Evolutionary conservation across 2,329 filamentous ascomycete genomes (phyloP).

Genomic region (Stachybotrys echinatus): DNA sequence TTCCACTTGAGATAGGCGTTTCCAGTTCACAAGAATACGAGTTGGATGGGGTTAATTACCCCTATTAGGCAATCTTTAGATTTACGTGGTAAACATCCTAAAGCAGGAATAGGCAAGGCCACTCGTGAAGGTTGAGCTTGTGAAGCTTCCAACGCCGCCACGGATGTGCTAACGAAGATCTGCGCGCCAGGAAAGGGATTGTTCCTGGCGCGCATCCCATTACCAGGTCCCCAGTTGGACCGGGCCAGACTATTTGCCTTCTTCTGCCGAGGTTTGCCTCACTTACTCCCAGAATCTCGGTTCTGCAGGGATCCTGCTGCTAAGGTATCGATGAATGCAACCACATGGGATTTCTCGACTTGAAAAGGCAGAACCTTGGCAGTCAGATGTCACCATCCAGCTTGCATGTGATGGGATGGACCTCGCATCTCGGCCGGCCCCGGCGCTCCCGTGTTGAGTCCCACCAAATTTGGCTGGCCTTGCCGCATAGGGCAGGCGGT

Average conservation of each 20-base stretch:
- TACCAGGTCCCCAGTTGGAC: no score
- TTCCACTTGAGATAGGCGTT: no score
- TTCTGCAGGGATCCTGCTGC: no score
- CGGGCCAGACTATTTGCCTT: no score
- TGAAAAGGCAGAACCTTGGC: no score
- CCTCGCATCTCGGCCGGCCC: conserved; percentile 13
- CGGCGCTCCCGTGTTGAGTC: conserved; percentile 5
- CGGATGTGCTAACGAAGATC: not conserved
- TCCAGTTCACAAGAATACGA: no score
- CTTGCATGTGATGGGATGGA: conserved; percentile 18
- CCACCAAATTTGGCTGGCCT: conserved; percentile 8
- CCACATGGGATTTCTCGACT: no score
- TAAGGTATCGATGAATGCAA: not conserved
- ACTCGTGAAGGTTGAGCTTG: not conserved
- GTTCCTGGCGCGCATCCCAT: no score
- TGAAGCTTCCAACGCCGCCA: not conserved
- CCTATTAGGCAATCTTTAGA: not conserved
- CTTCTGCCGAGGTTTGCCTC: no score
- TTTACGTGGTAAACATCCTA: not conserved
- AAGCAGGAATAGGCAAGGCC: not conserved
- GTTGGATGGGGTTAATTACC: no score
- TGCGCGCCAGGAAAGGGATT: no score
- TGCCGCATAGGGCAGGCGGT: conserved; percentile 17
- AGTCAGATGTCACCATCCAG: not conserved
- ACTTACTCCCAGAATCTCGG: no score